These are phyloP conservation scores for Tagetes erecta DNA, from an alignment of 129 eudicot species.

Conservation along the genomic window DNA sequence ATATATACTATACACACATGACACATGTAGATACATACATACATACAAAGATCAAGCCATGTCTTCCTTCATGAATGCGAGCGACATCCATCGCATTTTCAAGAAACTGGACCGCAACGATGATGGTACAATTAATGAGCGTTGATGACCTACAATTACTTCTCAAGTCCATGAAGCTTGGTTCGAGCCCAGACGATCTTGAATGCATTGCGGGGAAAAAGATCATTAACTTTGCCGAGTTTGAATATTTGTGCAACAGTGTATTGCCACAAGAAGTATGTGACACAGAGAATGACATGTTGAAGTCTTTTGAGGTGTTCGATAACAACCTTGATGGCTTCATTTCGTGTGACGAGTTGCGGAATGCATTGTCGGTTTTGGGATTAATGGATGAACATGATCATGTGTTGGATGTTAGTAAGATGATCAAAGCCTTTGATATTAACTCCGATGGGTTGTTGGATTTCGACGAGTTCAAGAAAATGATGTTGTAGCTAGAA, in stretches of 20 bases:
- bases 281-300: constrained; percentile 33
- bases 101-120: constrained; percentile 45
- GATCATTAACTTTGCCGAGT: constrained; percentile 42
- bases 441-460: constrained; percentile 48
- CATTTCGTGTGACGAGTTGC: constrained; percentile 51
- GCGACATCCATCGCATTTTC: constrained; percentile 48
- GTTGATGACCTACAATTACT: constrained; percentile 49
- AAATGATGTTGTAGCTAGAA: constrained; percentile 42
- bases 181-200: constrained; percentile 42
- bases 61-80: constrained; percentile 37
- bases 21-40: background rate
- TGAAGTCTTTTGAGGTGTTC: constrained; percentile 52
- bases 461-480: constrained; percentile 57
- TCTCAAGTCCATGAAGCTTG: constrained; percentile 40
- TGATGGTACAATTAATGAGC: constrained; percentile 39
- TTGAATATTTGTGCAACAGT: constrained; percentile 37
- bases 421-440: constrained; percentile 49
- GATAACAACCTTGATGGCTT: constrained; percentile 57
- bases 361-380: constrained; percentile 36
- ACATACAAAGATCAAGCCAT: constrained; percentile 14
- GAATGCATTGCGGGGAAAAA: constrained; percentile 33
- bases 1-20: too few species aligned
- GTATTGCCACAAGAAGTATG: background rate
- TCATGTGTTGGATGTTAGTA: constrained; percentile 29
- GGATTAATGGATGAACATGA: constrained; percentile 41